These are phyloP conservation scores for Naganishia sp. DNA, from an alignment of 1,284 basidiomycete species.

Conservation along the genomic window DNA sequence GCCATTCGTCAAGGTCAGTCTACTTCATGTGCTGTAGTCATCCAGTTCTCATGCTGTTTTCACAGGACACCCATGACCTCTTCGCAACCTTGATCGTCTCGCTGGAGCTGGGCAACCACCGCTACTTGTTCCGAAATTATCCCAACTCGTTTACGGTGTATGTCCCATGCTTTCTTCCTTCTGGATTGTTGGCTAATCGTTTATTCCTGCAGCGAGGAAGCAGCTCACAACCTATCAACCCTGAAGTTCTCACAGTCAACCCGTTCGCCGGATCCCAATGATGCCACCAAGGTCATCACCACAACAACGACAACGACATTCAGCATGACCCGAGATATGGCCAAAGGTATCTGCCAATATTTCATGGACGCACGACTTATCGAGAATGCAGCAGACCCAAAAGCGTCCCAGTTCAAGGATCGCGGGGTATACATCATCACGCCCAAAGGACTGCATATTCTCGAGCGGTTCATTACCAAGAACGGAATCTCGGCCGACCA, in stretches of 20 bases:
- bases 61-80: slow-evolving; percentile 93
- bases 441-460: slow-evolving; percentile 95
- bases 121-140: slow-evolving; percentile 94
- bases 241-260: slow-evolving; percentile 99
- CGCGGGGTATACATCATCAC: slow-evolving; percentile 94
- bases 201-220: slow-evolving; percentile 76
- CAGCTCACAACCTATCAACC: slow-evolving; percentile 86
- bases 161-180: slow-evolving; percentile 48
- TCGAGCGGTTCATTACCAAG: slow-evolving; percentile 98
- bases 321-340: slow-evolving; percentile 99
- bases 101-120: slow-evolving; percentile 81
- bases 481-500: slow-evolving; percentile 94
- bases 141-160: slow-evolving; percentile 94
- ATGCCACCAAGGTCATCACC: slow-evolving; percentile 94
- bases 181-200: slow-evolving; percentile 31
- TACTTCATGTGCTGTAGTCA: background rate
- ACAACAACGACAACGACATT: slow-evolving; percentile 99
- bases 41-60: slow-evolving; percentile 10
- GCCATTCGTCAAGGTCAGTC: slow-evolving; percentile 81
- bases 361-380: slow-evolving; percentile 98
- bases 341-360: slow-evolving; percentile 98
- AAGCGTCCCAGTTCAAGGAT: slow-evolving; percentile 90
- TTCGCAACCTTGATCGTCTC: slow-evolving; percentile 97
- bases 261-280: slow-evolving; percentile 94
- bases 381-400: slow-evolving; percentile 90